Base-by-base conservation (phyloP, 441 rosid genomes). In the Lepidium campestre region DNA sequence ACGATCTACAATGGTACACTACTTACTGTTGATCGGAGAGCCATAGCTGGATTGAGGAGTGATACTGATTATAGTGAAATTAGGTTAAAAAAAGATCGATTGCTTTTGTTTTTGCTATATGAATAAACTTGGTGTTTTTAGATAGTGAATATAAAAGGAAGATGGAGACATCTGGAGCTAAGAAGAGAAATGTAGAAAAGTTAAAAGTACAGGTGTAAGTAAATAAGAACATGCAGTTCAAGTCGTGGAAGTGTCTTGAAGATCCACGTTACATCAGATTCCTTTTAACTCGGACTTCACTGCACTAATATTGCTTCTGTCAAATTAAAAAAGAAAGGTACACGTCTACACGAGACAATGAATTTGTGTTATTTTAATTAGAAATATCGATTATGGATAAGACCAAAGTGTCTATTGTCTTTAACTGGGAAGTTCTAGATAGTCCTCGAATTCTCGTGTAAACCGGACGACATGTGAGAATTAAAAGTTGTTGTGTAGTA, bases 211-310 rank as follows among this genome's bases (percentile, higher is more conserved):
- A 73, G 75, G 49, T 75, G 77, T 76, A 53, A 14, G 44, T 6
- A 20, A 14, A 0, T 0, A 3, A 15, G 37, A 25, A 49, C 40
- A 56, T 67, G 75, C 77, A 76, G 19, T 44, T 34, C 11, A n/a
- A 20, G 12, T 36, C 41, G 62, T 78, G 70, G 90, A 83, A 78
- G 64, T 45, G 75, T 82, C 82, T 11, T 29, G 82, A 83, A 83
- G 71, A 15, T 41, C 62, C 84, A 79, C 74, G 78, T 81, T 70
- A 32, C 32, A 42, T 74, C 70, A 35, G 11, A 15, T 55, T 58
- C 49, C 17, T 29, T 54, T 1, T 40, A 10, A 20, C 44, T 65
- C 15, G 52, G 32, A n/a, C n/a, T 44, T 47, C 35, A 22, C 47
- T 34, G 3, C 53, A 60, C 19, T 50, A 29, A 45, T 10, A 8